A percentile compares a stretch with the other conserved stretches of the same genome.
Evolutionary conservation across 441 rosid species (phyloP).

Genomic region (Capsella rubella): DNA sequence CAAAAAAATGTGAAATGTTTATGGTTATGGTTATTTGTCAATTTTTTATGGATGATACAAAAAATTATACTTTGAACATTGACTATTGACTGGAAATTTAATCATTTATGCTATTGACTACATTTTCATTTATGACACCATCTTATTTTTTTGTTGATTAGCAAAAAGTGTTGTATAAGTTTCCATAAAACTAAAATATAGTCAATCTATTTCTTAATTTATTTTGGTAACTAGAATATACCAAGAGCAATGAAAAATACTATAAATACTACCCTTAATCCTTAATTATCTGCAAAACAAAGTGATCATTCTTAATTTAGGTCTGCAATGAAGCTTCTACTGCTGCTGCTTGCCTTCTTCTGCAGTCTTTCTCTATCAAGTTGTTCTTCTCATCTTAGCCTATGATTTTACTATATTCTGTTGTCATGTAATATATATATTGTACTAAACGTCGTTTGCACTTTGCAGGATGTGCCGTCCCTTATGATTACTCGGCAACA

Average conservation of each 20-base stretch:
- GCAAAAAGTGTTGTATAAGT: too few species aligned
- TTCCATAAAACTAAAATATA: background rate
- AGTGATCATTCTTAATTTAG: conserved; percentile 2
- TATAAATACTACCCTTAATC: background rate
- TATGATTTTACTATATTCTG: background rate
- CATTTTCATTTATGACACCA: background rate
- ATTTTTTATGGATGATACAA: too few species aligned
- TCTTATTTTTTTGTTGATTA: too few species aligned
- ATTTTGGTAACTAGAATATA: background rate
- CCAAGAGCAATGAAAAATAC: background rate
- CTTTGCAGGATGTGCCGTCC: conserved; percentile 46
- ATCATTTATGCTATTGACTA: background rate
- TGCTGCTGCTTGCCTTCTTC: conserved; percentile 39
- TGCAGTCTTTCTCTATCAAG: conserved; percentile 34
- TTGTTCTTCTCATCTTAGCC: conserved; percentile 14
- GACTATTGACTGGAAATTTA: background rate
- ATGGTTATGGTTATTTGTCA: too few species aligned
- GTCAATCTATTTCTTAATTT: background rate
- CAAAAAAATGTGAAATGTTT: too few species aligned
- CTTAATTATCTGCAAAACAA: background rate
- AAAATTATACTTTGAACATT: too few species aligned
- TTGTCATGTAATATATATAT: conserved; percentile 3
- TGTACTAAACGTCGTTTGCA: background rate
- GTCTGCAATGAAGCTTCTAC: conserved; percentile 28
- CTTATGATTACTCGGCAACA: conserved; percentile 62